Conservation (phyloP, 2,329 filamentous ascomycete genomes). For the Fusarium sp. region DNA sequence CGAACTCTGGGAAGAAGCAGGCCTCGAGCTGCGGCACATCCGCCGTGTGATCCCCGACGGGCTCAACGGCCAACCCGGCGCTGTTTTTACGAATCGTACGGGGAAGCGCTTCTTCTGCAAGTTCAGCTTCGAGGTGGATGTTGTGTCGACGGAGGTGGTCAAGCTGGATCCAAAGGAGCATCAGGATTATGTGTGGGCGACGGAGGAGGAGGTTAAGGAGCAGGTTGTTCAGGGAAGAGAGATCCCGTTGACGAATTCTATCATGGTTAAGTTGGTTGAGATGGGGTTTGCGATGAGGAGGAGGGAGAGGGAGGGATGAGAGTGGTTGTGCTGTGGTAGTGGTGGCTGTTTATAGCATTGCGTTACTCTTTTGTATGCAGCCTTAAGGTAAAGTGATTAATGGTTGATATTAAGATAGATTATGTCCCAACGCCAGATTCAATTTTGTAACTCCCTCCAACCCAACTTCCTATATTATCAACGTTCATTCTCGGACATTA, state of each 20-base stretch:
- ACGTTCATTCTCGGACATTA: not conserved
- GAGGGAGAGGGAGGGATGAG: conserved; percentile 2
- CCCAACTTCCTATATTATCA: not conserved
- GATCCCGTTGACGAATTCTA: conserved; percentile 51
- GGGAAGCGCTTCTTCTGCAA: conserved; percentile 50
- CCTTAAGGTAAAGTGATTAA: not conserved
- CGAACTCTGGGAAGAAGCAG: conserved; percentile 64
- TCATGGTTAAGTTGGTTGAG: conserved; percentile 48
- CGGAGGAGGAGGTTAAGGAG: conserved; percentile 54
- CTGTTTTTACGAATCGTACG: conserved; percentile 53
- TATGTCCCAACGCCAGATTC: too few relatives aligned
- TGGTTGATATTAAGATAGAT: not conserved
- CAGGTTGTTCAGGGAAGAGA: conserved; percentile 47
- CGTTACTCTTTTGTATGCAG: not conserved
- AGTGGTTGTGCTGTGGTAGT: not conserved
- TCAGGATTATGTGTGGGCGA: conserved; percentile 56
- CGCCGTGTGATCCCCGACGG: conserved; percentile 50
- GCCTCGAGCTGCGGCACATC: conserved; percentile 53
- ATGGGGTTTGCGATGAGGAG: conserved; percentile 51
- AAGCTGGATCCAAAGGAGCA: conserved; percentile 58
- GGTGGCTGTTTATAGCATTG: not conserved
- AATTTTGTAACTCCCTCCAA: not conserved
- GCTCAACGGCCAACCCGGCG: conserved; percentile 35
- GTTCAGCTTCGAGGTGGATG: conserved; percentile 56
- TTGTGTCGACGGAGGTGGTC: conserved; percentile 47